phyloP scores from a whole-genome alignment of 2,329 filamentous ascomycete genomes.

The Aspergillus ochraceus region DNA sequence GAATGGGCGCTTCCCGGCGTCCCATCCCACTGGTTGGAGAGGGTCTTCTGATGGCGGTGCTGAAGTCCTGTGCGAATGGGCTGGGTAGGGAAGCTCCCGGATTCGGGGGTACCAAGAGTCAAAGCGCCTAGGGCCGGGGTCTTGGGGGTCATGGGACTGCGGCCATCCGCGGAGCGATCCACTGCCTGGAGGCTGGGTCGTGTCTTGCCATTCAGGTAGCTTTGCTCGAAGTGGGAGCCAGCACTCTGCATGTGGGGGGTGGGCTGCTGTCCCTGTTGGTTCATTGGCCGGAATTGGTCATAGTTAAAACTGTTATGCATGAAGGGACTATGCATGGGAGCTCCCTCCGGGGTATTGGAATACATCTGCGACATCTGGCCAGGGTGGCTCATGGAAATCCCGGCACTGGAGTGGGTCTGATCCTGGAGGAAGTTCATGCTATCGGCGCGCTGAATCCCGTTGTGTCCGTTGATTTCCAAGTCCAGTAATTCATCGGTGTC shows the following conservation, averaged over 20 bases:
- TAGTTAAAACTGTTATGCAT: conserved; percentile 73
- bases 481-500: conserved; percentile 88
- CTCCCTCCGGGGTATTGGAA: conserved; percentile 87
- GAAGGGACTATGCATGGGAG: conserved; percentile 89
- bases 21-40: conserved; percentile 87
- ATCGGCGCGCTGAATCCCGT: conserved; percentile 35
- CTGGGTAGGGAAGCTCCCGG: conserved; percentile 71
- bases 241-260: conserved; percentile 38
- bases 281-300: conserved; percentile 69
- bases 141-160: conserved; percentile 83
- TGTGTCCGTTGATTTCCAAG: conserved; percentile 45
- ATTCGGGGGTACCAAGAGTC: conserved; percentile 70
- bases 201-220: conserved; percentile 59
- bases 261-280: conserved; percentile 52
- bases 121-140: conserved; percentile 74
- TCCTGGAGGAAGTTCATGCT: conserved; percentile 46
- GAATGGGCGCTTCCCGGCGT: conserved; percentile 82
- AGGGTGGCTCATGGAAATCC: conserved; percentile 63
- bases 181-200: conserved; percentile 63
- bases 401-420: conserved; percentile 52
- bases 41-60: conserved; percentile 73
- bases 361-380: conserved; percentile 71
- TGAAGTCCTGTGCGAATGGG: conserved; percentile 69
- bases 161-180: conserved; percentile 69
- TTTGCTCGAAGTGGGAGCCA: conserved; percentile 52